Evolutionary conservation across 2,329 filamentous ascomycete species (phyloP), one percentile per base, ranked within the genome.

Genomic region (Setomelanomma holmii): DNA sequence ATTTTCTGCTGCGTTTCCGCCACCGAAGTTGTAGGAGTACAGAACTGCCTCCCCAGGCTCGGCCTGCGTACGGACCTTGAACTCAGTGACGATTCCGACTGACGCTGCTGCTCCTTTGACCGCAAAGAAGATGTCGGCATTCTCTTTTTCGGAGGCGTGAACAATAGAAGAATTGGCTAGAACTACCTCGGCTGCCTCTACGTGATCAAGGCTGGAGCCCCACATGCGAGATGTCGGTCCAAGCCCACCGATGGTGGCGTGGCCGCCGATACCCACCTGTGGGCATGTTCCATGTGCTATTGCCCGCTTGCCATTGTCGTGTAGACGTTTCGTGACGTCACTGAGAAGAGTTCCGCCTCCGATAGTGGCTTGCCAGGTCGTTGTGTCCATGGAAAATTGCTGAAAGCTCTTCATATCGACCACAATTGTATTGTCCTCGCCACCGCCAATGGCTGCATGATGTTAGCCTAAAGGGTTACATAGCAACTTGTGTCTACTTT

Each of bases 351-450:
- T 78, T 0, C 83, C 83, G 1, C 76, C 76, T 40, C 82, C 77
- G 22, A 82, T 74, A 4, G 73, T 77, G 1, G 80, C 80, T 47
- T 78, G 74, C 53, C 75, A 74, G 3, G 75, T 80, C 5, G 54
- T 56, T 1, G 71, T 62, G 55, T 83, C 73, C 46, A 82, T 67
- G 3, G 69, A 72, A 30, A 83, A 78, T 30, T 76, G 68, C 52
- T 79, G 76, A 61, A 83, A 79, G 44, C 76, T 68, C 54, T 79
- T 75, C 55, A 84, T 64, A 57, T 82, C 79, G n/a, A 84, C 73
- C 0, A 81, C 76, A 22, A 83, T 68, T 30, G 77, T 75, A 10
- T 76, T 76, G 41, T 82, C 71, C 54, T 76, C 66, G 11, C 79
- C 80, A 81, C 73, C n/a, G 11, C 35, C 27, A n/a, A 44, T 22